These are phyloP conservation scores for Hypoxylon sp. DNA, from an alignment of 2,329 filamentous ascomycete genomes.

Conservation along the genomic window DNA sequence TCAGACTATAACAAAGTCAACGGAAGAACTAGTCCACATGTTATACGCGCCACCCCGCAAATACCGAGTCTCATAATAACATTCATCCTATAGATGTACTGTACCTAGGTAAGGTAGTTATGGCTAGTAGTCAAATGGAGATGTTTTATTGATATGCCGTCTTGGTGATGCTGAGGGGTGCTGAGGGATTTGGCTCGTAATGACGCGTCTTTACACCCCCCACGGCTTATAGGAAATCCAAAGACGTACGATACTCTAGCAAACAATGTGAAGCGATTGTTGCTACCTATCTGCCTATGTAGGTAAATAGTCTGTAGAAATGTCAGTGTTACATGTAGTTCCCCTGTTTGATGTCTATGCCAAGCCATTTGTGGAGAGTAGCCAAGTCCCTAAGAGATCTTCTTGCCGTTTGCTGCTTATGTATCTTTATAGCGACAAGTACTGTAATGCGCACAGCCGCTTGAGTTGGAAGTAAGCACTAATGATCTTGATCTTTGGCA, in stretches of 20 bases:
- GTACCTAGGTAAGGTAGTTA: not conserved
- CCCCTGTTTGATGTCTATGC: slow-evolving; percentile 25
- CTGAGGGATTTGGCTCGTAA: slow-evolving; percentile 2
- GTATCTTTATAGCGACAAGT: slow-evolving; percentile 16
- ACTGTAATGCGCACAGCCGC: slow-evolving; percentile 28
- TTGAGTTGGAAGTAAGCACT: slow-evolving; percentile 1
- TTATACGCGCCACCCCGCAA: slow-evolving; percentile 11
- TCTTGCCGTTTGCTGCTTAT: slow-evolving; percentile 19
- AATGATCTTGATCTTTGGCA: slow-evolving; percentile 2
- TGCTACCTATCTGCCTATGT: slow-evolving; percentile 15
- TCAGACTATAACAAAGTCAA: slow-evolving; percentile 7
- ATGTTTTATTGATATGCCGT: not conserved
- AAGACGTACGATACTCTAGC: slow-evolving; percentile 4
- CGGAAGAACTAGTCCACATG: not conserved
- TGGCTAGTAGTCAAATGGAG: not conserved
- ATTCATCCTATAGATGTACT: not conserved
- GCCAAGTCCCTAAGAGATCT: slow-evolving; percentile 43
- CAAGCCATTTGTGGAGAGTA: slow-evolving; percentile 30
- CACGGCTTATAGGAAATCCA: slow-evolving; percentile 4
- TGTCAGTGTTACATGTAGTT: slow-evolving; percentile 9
- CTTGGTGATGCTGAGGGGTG: slow-evolving; percentile 20
- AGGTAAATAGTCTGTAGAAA: slow-evolving; percentile 16
- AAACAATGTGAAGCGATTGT: slow-evolving; percentile 9
- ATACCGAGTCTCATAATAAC: slow-evolving; percentile 11
- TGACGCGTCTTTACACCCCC: slow-evolving; percentile 25